Evolutionary conservation across 2,329 filamentous ascomycete species (phyloP).

Genomic region (Bimuria novae-zelandiae): DNA sequence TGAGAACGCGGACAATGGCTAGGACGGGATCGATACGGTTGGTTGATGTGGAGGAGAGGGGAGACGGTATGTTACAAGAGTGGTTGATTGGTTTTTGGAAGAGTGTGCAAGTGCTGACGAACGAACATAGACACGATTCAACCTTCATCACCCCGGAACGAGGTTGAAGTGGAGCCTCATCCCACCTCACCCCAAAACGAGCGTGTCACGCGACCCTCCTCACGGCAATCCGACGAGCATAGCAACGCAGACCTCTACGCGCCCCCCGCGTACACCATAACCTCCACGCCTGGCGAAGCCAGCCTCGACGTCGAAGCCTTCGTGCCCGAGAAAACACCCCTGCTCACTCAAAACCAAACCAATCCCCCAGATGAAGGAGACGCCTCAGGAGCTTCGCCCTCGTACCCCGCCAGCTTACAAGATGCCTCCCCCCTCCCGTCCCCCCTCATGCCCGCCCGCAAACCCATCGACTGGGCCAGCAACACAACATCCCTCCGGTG

Average conservation of each 20-base stretch:
- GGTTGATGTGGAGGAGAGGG: too few relatives aligned
- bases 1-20: too few relatives aligned
- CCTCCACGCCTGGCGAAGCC: constrained; percentile 16
- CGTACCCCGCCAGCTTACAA: too few relatives aligned
- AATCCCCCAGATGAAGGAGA: neutral
- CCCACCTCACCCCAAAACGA: too few relatives aligned
- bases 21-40: too few relatives aligned
- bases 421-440: neutral
- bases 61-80: too few relatives aligned
- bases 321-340: constrained; percentile 16
- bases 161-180: neutral
- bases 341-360: neutral
- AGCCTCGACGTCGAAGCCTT: constrained; percentile 23
- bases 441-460: constrained; percentile 13
- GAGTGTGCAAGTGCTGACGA: neutral
- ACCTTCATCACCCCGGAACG: neutral
- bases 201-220: neutral
- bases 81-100: too few relatives aligned
- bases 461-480: constrained; percentile 15
- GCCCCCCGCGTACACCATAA: constrained; percentile 26
- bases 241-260: constrained; percentile 26
- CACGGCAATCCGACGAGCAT: constrained; percentile 3
- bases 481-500: constrained; percentile 23
- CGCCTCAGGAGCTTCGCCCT: too few relatives aligned
- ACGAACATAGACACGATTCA: neutral